Percentiles rank a stretch among this genome's conserved stretches.
phyloP scores from a whole-genome alignment of 2,329 filamentous ascomycete species.

The Hortaea werneckii region DNA sequence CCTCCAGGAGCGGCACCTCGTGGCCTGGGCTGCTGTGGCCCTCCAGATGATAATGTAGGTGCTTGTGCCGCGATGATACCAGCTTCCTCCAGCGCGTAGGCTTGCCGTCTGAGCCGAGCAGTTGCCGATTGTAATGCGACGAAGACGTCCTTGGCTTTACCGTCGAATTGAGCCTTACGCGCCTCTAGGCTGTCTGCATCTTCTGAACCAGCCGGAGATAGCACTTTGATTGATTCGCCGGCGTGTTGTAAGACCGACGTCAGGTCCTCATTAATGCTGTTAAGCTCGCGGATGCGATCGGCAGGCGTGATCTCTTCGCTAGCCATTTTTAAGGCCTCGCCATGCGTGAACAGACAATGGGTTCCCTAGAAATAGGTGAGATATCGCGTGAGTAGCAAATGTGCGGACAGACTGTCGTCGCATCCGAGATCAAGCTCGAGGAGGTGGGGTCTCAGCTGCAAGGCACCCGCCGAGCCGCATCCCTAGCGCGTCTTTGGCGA shows the following conservation, averaged over 20 bases:
- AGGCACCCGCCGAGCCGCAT: conserved; percentile 1
- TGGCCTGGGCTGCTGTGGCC: conserved; percentile 13
- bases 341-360: not conserved
- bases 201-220: conserved; percentile 37
- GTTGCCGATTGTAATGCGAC: conserved; percentile 63
- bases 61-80: conserved; percentile 51
- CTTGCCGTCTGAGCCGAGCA: conserved; percentile 63
- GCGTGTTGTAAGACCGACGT: conserved; percentile 48
- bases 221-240: conserved; percentile 52
- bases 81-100: conserved; percentile 72
- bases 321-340: conserved; percentile 6
- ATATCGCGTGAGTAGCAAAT: not conserved
- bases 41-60: conserved; percentile 16
- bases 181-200: conserved; percentile 42
- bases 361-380: not conserved
- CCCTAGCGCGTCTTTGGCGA: not conserved
- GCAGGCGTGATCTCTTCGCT: conserved; percentile 47
- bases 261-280: conserved; percentile 59
- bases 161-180: conserved; percentile 50
- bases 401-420: not conserved
- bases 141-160: conserved; percentile 52
- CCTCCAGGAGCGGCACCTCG: conserved; percentile 4
- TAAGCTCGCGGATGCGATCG: conserved; percentile 72
- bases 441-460: not conserved
- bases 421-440: not conserved